Evolutionary conservation across 306 rosid species (phyloP), one percentile per base, ranked within the genome.

Genomic region (Mimosa pudica): DNA sequence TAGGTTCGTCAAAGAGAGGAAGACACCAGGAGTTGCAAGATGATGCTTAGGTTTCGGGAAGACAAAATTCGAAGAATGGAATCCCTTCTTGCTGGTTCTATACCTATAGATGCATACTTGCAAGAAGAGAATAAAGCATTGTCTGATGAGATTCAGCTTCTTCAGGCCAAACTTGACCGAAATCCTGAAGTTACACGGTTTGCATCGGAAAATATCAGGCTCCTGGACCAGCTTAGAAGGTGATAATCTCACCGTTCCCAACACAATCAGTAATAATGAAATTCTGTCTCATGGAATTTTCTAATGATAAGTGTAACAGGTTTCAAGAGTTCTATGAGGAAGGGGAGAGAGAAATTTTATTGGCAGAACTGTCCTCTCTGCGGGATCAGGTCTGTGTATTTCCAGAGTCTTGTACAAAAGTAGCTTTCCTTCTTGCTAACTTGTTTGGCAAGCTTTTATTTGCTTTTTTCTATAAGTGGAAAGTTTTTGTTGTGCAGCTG

Each of bases 1-100:
- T 78, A 95, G 99, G 98, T 88, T 87, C 91, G 85, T 71, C 99
- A 95, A 88, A 93, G 98, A 82, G 99, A 95, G 86, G 99, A 93
- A 80, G 99, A 95, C 75, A 79, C 94, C 24, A 89, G 97, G 88
- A 83, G 96, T 84, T 82, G 93, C 79, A 93, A 95, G 86, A 93
- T 93, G 99, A 93, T 93, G 94, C 98, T 95, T 73, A 86, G 93
- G 84, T 95, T 95, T 81, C 93, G 99, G 49, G 98, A 95, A 71
- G 99, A 95, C 79, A 95, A 95, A 86, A 95, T 95, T 64, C 89
- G 79, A 60, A 89, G 97, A 79, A 74, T 91, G 92, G 99, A 92
- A 79, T 87, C 99, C 47, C 85, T 68, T 71, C 70, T 91, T 76
- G 82, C 65, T 82, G 93, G 92, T 82, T 85, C 94, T 52, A 79